Evolutionary conservation across 2,329 filamentous ascomycete species (phyloP).

Genomic region (Basipetospora sp.): DNA sequence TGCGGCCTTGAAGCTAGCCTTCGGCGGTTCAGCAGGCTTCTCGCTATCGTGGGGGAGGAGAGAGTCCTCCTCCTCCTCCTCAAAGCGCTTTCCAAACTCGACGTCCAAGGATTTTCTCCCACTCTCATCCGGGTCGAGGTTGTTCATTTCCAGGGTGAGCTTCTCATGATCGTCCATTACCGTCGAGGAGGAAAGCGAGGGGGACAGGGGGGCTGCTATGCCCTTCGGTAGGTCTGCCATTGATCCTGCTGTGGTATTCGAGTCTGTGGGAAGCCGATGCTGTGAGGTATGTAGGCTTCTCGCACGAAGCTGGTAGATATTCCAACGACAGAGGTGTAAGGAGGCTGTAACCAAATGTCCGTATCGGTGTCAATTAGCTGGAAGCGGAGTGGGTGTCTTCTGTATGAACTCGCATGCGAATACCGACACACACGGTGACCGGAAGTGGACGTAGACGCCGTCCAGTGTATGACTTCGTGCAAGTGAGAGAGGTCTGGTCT

Average conservation of each 20-base stretch:
- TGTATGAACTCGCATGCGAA: too few relatives aligned
- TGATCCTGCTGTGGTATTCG: neutral
- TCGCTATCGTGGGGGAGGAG: conserved; percentile 22
- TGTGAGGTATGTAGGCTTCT: too few relatives aligned
- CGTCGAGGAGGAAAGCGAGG: conserved; percentile 1
- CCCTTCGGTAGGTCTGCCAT: neutral
- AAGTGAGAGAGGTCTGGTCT: too few relatives aligned
- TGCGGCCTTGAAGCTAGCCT: conserved; percentile 22
- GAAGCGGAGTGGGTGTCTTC: too few relatives aligned
- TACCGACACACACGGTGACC: too few relatives aligned
- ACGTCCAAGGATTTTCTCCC: neutral
- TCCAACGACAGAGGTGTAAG: too few relatives aligned
- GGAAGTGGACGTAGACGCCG: too few relatives aligned
- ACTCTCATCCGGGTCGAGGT: neutral
- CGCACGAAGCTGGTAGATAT: too few relatives aligned
- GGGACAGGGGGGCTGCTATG: neutral
- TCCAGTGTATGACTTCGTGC: too few relatives aligned
- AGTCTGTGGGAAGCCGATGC: too few relatives aligned
- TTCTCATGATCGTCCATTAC: conserved; percentile 3
- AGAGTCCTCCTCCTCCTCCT: conserved; percentile 26
- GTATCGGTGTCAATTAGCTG: too few relatives aligned
- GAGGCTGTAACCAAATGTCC: too few relatives aligned
- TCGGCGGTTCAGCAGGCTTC: conserved; percentile 19
- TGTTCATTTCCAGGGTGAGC: conserved; percentile 18
- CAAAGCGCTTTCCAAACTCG: conserved; percentile 1